Conservation (phyloP, 306 rosid genomes). For the Cucumis sativus region Cucumber_9930_V3 NC_026660.2:22789501-22790000, state of each 20-base stretch:
- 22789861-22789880: slow-evolving; percentile 23
- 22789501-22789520: slow-evolving; percentile 89
- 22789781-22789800: slow-evolving; percentile 32
- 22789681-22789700: neutral
- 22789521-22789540: slow-evolving; percentile 92
- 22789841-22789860: slow-evolving; percentile 40
- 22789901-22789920: slow-evolving; percentile 22
- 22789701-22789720: slow-evolving; percentile 27
- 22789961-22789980: neutral
- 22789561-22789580: slow-evolving; percentile 90
- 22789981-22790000: slow-evolving; percentile 5
- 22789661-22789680: slow-evolving; percentile 23
- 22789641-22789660: slow-evolving; percentile 28
- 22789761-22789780: slow-evolving; percentile 16
- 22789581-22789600: slow-evolving; percentile 55
- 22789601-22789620: slow-evolving; percentile 23
- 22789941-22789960: slow-evolving; percentile 1
- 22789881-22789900: slow-evolving; percentile 19
- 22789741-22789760: slow-evolving; percentile 3
- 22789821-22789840: slow-evolving; percentile 32
- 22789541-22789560: slow-evolving; percentile 84
- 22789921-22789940: slow-evolving; percentile 6
- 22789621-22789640: slow-evolving; percentile 35
- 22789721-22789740: slow-evolving; percentile 25
- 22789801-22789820: slow-evolving; percentile 38